Evolutionary conservation across 495 filamentous ascomycete genomes (phyloP).

Genomic region (Neurospora intermedia): DNA sequence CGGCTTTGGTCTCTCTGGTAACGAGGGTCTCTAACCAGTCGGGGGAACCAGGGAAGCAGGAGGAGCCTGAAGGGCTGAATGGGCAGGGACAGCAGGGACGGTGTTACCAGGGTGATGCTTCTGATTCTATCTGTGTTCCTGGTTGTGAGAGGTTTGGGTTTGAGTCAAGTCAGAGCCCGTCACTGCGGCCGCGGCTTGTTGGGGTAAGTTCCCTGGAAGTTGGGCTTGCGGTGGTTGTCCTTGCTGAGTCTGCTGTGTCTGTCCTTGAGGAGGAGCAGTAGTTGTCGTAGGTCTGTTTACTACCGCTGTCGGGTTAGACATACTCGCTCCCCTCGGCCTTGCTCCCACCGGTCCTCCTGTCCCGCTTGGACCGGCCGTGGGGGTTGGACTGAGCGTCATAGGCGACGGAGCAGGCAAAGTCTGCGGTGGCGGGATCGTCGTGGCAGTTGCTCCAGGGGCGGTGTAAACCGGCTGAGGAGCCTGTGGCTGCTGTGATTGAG

Average conservation of each 20-base stretch:
- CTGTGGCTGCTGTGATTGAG: constrained; percentile 3
- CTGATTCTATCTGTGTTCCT: not conserved
- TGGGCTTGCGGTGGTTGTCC: not conserved
- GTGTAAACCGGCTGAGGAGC: not conserved
- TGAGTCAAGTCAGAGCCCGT: not conserved
- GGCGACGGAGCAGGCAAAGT: not conserved
- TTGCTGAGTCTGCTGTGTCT: not conserved
- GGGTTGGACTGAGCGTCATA: not conserved
- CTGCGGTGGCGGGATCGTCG: constrained; percentile 1
- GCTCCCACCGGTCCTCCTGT: constrained; percentile 10
- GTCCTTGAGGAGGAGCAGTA: not conserved
- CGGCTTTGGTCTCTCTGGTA: not conserved
- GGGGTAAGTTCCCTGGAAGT: not conserved
- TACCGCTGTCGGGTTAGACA: not conserved
- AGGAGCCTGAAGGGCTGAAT: not conserved
- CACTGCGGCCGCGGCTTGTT: not conserved
- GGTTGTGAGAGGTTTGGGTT: not conserved
- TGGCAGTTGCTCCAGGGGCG: not conserved
- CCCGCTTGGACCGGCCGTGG: not conserved
- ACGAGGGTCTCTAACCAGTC: not conserved
- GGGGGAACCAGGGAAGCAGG: not conserved
- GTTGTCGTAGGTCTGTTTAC: not conserved
- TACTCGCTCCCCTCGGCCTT: constrained; percentile 18
- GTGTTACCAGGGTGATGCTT: not conserved
- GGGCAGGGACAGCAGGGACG: not conserved